Evolutionary conservation across 768 basidiomycete genomes (phyloP).

Genomic region (Mycena albidolilacea): DNA sequence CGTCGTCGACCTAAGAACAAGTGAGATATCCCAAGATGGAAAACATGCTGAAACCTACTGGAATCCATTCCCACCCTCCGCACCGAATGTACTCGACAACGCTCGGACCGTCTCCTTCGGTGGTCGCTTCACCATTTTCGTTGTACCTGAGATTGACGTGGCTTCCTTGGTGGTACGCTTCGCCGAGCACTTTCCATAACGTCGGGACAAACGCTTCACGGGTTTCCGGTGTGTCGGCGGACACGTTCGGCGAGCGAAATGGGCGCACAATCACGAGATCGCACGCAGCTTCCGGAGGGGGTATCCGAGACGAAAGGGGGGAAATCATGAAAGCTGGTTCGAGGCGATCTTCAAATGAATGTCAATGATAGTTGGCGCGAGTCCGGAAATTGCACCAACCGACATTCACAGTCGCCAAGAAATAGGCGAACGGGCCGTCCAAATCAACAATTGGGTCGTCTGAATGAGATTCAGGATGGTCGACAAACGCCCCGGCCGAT

Average conservation of each 20-base stretch:
- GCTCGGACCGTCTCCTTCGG: slow-evolving; percentile 61
- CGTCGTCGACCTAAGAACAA: slow-evolving; percentile 65
- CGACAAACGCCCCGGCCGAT: slow-evolving; percentile 59
- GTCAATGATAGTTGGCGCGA: slow-evolving; percentile 61
- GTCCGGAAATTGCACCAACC: slow-evolving; percentile 84
- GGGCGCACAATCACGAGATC: slow-evolving; percentile 88
- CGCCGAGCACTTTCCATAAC: slow-evolving; percentile 66
- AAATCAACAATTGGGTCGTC: slow-evolving; percentile 60
- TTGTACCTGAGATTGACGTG: slow-evolving; percentile 77
- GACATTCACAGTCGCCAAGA: slow-evolving; percentile 85
- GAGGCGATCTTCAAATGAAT: slow-evolving; percentile 68
- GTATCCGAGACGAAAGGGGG: slow-evolving; percentile 68
- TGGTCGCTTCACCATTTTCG: slow-evolving; percentile 55
- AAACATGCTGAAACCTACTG: slow-evolving; percentile 62
- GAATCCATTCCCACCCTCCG: slow-evolving; percentile 89
- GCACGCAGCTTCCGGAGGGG: slow-evolving; percentile 64
- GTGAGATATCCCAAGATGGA: slow-evolving; percentile 10
- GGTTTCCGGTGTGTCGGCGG: slow-evolving; percentile 57
- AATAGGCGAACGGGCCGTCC: slow-evolving; percentile 88
- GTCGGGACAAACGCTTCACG: slow-evolving; percentile 68
- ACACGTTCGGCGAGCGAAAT: slow-evolving; percentile 65
- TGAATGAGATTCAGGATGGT: slow-evolving; percentile 50
- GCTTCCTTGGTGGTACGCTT: slow-evolving; percentile 84
- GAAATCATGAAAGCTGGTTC: slow-evolving; percentile 87
- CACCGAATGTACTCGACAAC: slow-evolving; percentile 87